A percentile compares a stretch with the other conserved stretches of the same genome.
Conservation (phyloP, 768 basidiomycete species). For the Coprinopsis cinerea region DNA sequence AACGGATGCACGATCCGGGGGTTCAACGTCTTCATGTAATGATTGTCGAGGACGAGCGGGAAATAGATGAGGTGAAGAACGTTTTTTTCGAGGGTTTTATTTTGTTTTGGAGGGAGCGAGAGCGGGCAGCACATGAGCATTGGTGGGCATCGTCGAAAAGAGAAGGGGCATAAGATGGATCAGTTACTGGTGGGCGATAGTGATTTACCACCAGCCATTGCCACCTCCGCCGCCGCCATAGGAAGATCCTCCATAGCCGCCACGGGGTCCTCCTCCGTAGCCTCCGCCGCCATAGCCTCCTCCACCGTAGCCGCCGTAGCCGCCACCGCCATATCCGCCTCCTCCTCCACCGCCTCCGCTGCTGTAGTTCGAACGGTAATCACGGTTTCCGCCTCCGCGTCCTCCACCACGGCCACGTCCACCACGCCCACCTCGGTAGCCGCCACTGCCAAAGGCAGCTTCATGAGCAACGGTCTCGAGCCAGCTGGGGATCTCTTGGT, state of each 20-base stretch:
- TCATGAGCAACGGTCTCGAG: slow-evolving; percentile 84
- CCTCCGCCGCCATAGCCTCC: slow-evolving; percentile 25
- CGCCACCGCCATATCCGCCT: slow-evolving; percentile 25
- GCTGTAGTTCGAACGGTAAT: slow-evolving; percentile 30
- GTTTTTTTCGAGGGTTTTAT: slow-evolving; percentile 1
- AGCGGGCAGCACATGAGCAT: slow-evolving; percentile 8
- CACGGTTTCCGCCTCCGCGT: slow-evolving; percentile 40
- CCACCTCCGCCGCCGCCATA: slow-evolving; percentile 21
- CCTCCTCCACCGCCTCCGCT: slow-evolving; percentile 29
- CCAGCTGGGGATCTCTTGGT: slow-evolving; percentile 92
- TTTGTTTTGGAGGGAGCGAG: background rate
- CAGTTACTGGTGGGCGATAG: background rate
- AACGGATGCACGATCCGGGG: background rate
- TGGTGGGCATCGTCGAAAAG: slow-evolving; percentile 1
- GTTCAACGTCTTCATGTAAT: background rate
- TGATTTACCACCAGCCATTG: slow-evolving; percentile 40
- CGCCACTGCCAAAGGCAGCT: slow-evolving; percentile 59
- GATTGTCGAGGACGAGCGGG: background rate
- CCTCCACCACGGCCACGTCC: slow-evolving; percentile 57
- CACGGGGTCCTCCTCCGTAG: background rate
- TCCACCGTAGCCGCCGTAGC: slow-evolving; percentile 24
- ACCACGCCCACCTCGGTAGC: slow-evolving; percentile 47
- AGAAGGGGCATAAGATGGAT: slow-evolving; percentile 13
- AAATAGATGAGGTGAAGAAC: background rate
- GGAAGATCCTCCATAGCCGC: background rate